Base-by-base conservation (phyloP, 768 basidiomycete species). In the Mycena albidolilacea region DNA sequence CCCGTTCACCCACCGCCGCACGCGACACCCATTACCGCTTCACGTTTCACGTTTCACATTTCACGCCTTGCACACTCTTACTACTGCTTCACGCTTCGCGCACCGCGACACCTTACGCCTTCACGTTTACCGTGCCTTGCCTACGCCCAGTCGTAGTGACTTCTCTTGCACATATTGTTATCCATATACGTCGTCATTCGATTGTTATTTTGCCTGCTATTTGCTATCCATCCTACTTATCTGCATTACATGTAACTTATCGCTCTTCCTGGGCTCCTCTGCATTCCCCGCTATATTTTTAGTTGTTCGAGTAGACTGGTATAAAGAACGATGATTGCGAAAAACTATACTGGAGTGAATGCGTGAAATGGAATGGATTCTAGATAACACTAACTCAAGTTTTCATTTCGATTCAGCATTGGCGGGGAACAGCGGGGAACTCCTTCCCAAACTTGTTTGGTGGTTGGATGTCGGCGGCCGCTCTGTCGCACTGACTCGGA, bases 121-220 rank as follows among this genome's bases (percentile, higher is more conserved):
- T 50, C 48, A 50, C 48, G 48, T 50, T 50, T 54, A 17, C 21
- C 35, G 38, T 50, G 39, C 17, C 39, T 70, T 63, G 52, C 61
- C 69, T 70, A 63, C 69, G 69, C 50, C n/a, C 39, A 70, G 69
- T 23, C 69, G 69, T 70, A 63, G 67, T 41, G 19, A n/a, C 38
- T 21, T 12, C 17, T 15, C 23, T 39, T 59, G 50, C 38, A 46
- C 61, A 63, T 57, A 50, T 50, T 50, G 61, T 38, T 63, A 43
- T 57, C 39, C 46, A 70, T 70, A 14, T 64, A 35, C 54, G 57
- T 30, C 30, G 30, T 30, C 30, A 30, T 30, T 30, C 30, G 30
- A 4, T 30, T 30, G 30, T 3, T 30, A 30, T 30, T 30, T 30
- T 55, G 38, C 62, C 60, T 62, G 61, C 30, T 55, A 70, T 41